phyloP scores from a whole-genome alignment of 2,329 filamentous ascomycete genomes.

The Mariannaea elegans region DNA sequence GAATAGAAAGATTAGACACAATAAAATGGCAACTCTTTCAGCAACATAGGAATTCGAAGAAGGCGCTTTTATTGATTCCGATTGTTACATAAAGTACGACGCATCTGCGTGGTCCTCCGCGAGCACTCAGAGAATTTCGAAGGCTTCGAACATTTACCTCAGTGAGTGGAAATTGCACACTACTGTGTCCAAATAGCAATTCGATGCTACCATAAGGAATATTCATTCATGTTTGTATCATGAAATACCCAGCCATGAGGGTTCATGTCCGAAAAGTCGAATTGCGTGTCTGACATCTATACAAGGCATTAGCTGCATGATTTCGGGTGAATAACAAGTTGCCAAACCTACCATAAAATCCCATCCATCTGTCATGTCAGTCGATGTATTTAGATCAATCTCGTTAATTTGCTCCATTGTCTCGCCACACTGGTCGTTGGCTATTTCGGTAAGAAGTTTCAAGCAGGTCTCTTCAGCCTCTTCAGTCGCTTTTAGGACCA shows the following conservation, averaged over 20 bases:
- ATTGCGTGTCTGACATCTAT: slow-evolving; percentile 9
- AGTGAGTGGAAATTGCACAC: too few relatives aligned
- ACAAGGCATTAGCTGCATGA: background rate
- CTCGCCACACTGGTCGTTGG: slow-evolving; percentile 17
- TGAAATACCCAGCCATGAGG: slow-evolving; percentile 1
- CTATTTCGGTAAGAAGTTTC: slow-evolving; percentile 45
- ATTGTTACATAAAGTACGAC: too few relatives aligned
- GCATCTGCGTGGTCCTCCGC: too few relatives aligned
- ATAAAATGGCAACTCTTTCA: background rate
- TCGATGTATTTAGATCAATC: background rate
- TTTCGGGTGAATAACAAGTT: background rate
- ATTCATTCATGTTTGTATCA: background rate
- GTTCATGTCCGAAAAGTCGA: slow-evolving; percentile 6
- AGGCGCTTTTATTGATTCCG: too few relatives aligned
- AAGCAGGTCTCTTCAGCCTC: slow-evolving; percentile 46
- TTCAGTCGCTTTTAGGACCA: slow-evolving; percentile 50
- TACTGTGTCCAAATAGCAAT: background rate
- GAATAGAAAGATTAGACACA: background rate
- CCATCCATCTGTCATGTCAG: slow-evolving; percentile 34
- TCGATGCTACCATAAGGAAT: slow-evolving; percentile 1
- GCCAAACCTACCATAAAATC: slow-evolving; percentile 35
- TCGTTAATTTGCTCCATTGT: background rate
- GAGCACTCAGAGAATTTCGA: too few relatives aligned
- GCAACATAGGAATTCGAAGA: too few relatives aligned
- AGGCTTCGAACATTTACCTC: too few relatives aligned